Evolutionary conservation across 2,329 filamentous ascomycete species (phyloP), one percentile per base, ranked within the genome.

Genomic region (Exophiala aquamarina): DNA sequence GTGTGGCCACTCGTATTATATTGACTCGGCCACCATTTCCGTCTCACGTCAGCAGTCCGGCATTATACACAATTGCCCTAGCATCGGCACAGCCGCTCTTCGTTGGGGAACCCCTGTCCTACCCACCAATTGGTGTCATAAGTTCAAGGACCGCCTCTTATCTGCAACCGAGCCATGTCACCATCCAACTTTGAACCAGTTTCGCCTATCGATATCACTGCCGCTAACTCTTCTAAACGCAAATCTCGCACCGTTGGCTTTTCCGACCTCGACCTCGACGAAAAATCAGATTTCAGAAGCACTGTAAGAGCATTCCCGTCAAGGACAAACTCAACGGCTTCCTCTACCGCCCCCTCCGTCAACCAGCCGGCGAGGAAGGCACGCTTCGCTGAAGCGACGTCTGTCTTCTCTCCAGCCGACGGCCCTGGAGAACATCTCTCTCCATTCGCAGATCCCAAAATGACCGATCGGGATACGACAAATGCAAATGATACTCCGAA

Each of bases 341-440:
- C 62, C 13, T 61, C 62, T 11, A 53, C 52, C 23, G 52, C 51
- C 20, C 59, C 64, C 4, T 67, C 66, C 15, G 38, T 76, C 46
- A 77, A 71, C 62, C 73, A 37, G 20, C 35, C 77, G 44, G 78
- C 79, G 41, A 72, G 81, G 49, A 76, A 75, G 48, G 73, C 81
- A 61, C 78, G 81, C 59, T 84, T 85, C 61, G 81, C 80, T 29
- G 81, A 85, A 70, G 81, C 80, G 32, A 84, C 82, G 37, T 75
- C 79, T 17, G 78, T 84, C 46, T 70, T 83, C 61, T 84, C 81
- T 19, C 81, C 82, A 34, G 72, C 82, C 57, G 45, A 47, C n/a
- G 78, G 77, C 50, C 69, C 70, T 19, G 63, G 68, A 33, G 68
- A 73, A 52, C 59, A 62, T 57, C 60, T 61, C 42, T 73, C 72